Evolutionary conservation across 2,329 filamentous ascomycete genomes (phyloP).

Genomic region (Scedosporium aurantiacum): DNA sequence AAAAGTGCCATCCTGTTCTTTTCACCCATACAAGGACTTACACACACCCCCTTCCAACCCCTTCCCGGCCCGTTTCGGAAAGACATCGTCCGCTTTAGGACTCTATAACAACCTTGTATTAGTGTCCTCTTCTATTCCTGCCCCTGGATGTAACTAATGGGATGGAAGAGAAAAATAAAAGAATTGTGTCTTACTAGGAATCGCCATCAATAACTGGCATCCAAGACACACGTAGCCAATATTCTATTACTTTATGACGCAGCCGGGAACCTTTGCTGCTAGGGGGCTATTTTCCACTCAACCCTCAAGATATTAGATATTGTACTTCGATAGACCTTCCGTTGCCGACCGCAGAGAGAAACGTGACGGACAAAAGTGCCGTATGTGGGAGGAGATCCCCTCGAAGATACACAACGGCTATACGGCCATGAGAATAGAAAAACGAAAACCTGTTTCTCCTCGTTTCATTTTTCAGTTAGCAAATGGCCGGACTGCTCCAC

Average conservation of each 20-base stretch:
- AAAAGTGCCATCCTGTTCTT: background rate
- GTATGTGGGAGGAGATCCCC: background rate
- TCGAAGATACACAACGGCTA: background rate
- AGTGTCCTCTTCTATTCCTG: background rate
- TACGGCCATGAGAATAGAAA: too few relatives aligned
- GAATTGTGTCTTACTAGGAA: too few relatives aligned
- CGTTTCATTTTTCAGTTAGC: too few relatives aligned
- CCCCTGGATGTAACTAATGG: background rate
- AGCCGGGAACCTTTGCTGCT: too few relatives aligned
- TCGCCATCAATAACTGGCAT: too few relatives aligned
- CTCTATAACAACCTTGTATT: background rate
- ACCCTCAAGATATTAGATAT: background rate
- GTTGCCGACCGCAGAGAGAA: background rate
- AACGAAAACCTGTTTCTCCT: too few relatives aligned
- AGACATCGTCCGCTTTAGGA: background rate
- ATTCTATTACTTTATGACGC: too few relatives aligned
- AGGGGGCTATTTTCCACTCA: background rate
- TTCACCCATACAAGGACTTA: background rate
- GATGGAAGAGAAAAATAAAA: too few relatives aligned
- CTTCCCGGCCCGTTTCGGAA: background rate
- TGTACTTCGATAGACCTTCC: background rate
- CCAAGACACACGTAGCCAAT: too few relatives aligned
- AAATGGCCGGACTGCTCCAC: too few relatives aligned
- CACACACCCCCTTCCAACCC: background rate
- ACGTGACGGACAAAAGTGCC: background rate